phyloP scores from a whole-genome alignment of 192 early-diverging fungal species.

The Entomortierella parvispora region DNA sequence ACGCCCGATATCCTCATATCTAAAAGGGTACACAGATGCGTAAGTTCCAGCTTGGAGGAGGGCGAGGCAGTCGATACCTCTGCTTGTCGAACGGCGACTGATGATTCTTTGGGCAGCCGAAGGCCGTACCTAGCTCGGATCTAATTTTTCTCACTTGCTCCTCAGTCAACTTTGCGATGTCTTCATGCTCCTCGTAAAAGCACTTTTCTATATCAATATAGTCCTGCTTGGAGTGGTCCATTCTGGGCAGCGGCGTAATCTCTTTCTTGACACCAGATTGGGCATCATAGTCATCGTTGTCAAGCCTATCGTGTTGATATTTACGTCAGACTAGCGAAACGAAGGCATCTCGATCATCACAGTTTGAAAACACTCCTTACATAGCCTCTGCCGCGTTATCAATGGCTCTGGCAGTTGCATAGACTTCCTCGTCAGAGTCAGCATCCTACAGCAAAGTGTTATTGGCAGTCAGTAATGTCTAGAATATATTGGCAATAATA shows the following conservation, averaged over 20 bases:
- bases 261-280: slow-evolving; percentile 62
- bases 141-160: slow-evolving; percentile 67
- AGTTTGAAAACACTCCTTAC: slow-evolving; percentile 19
- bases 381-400: slow-evolving; percentile 59
- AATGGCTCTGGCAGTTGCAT: slow-evolving; percentile 79
- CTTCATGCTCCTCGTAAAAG: slow-evolving; percentile 82
- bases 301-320: slow-evolving; percentile 2
- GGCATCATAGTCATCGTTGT: slow-evolving; percentile 21
- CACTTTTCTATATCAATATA: slow-evolving; percentile 80
- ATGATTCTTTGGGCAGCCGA: neutral
- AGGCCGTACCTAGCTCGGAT: slow-evolving; percentile 53
- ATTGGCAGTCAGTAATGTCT: neutral
- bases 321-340: too few relatives aligned
- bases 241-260: slow-evolving; percentile 69
- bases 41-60: too few relatives aligned
- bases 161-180: slow-evolving; percentile 70
- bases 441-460: slow-evolving; percentile 51
- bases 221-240: slow-evolving; percentile 73
- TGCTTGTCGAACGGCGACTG: neutral
- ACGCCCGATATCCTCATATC: slow-evolving; percentile 76
- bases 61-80: neutral
- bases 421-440: slow-evolving; percentile 88
- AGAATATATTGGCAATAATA: neutral
- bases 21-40: slow-evolving; percentile 3
- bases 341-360: neutral